Base-by-base conservation (phyloP, 805 yeast species). In the Ogataea degrootiae region DNA sequence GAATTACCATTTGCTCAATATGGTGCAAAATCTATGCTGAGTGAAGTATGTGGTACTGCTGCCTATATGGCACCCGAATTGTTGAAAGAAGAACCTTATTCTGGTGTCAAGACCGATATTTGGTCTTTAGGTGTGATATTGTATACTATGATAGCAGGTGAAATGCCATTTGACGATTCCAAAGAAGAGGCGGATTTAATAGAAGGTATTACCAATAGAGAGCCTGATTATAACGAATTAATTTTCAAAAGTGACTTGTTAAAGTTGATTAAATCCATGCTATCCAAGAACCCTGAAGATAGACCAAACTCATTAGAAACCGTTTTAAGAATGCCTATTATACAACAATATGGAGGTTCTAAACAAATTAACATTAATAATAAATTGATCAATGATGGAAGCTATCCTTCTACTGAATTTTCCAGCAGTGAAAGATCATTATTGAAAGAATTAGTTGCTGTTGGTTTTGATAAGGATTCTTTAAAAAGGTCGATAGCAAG, bases 1-100 rank as follows among this genome's bases (percentile, higher is more conserved):
- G 97, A 88, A 57, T 80, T 65, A 2, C 71, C 72, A 0, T 55
- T 54, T 45, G 53, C 54, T 14, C 59, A 58, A 43, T 44, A 58
- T 45, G 62, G 65, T 11, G 23, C 58, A 4, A 52, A 53, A 29
- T 54, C 64, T 5, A 65, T 84, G 41, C 67, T 92, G 34, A 86
- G 84, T 43, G 94, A 97, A 0, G 74, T 90, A 1, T 92, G 99
- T 67, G 99, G 99, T 3, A 92, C 98, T 0, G 82, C 90, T 1
- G 95, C 89, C 3, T 92, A 92, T 63, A 91, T 92, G 96, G 97
- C 99, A 0, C 99, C 99, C 0, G 99, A 92, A 62, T 71, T 94
- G 51, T 71, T 91, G 16, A 71, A 73, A 46, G 75, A 82, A 51
- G 76, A 79, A 50, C 81, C 82, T 41, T 90, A 90, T 63, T 81